phyloP scores from a whole-genome alignment of 345 rosid genomes.

The Linum trigynum region DNA sequence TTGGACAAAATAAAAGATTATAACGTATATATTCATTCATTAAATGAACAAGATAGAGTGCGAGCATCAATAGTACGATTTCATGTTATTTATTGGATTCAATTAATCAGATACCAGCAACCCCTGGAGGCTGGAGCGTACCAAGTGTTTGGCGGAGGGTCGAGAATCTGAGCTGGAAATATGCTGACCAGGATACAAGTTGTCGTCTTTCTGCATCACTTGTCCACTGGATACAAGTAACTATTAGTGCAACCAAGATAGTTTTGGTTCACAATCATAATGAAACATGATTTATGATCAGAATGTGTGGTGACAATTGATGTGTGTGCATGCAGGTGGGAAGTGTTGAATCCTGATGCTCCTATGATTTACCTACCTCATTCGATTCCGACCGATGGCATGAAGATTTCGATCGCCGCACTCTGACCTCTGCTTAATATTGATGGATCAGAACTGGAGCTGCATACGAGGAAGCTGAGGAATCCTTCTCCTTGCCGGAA shows the following conservation, averaged over 20 bases:
- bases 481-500: too few species aligned
- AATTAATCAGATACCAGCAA: not conserved
- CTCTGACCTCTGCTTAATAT: conserved; percentile 3
- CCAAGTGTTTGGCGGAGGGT: conserved; percentile 31
- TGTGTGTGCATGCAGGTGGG: conserved; percentile 23
- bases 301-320: too few species aligned
- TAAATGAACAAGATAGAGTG: too few species aligned
- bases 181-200: conserved; percentile 34
- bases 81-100: too few species aligned
- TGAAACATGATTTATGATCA: not conserved
- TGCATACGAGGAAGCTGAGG: too few species aligned
- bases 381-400: conserved; percentile 29
- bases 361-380: conserved; percentile 19
- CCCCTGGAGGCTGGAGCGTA: not conserved
- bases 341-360: conserved; percentile 25
- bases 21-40: too few species aligned
- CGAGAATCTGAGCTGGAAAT: conserved; percentile 33
- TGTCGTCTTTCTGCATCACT: conserved; percentile 33
- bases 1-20: too few species aligned
- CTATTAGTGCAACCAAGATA: too few species aligned
- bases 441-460: too few species aligned
- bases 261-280: too few species aligned
- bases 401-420: conserved; percentile 18
- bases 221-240: conserved; percentile 42
- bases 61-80: too few species aligned